These are phyloP conservation scores for Fibroporia radiculosa DNA, from an alignment of 768 basidiomycete species.

Conservation along the genomic window DNA sequence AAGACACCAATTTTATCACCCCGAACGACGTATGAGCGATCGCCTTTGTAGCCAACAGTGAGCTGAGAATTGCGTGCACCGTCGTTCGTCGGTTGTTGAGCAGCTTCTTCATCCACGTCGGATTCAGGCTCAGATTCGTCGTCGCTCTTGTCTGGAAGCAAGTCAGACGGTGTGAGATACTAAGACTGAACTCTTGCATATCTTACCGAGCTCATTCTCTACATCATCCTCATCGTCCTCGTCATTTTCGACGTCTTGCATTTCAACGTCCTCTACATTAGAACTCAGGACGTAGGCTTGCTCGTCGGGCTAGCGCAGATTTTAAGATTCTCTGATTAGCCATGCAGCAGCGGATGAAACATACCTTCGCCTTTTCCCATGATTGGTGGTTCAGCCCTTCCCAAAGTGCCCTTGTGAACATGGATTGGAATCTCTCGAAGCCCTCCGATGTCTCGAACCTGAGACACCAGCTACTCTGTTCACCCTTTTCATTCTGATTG, in stretches of 20 bases:
- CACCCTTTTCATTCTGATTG: constrained; percentile 44
- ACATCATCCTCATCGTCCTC: constrained; percentile 76
- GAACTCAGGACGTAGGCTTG: constrained; percentile 75
- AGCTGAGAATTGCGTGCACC: constrained; percentile 82
- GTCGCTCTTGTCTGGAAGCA: constrained; percentile 17
- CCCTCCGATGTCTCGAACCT: constrained; percentile 50
- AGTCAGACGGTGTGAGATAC: background rate
- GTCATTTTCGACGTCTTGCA: constrained; percentile 72
- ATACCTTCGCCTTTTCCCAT: constrained; percentile 78
- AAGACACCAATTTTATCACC: constrained; percentile 92
- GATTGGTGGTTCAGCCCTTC: constrained; percentile 65
- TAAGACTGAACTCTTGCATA: too few species aligned
- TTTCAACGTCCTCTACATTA: constrained; percentile 77
- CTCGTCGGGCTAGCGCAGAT: constrained; percentile 58
- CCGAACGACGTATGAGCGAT: constrained; percentile 88
- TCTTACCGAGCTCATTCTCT: constrained; percentile 56
- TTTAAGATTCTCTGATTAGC: background rate
- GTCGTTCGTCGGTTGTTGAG: constrained; percentile 30
- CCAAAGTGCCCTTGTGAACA: constrained; percentile 71
- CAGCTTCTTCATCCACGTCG: constrained; percentile 37
- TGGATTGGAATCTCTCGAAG: constrained; percentile 51
- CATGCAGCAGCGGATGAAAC: constrained; percentile 4
- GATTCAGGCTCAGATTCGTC: constrained; percentile 28
- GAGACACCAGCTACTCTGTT: constrained; percentile 76
- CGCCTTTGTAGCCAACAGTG: constrained; percentile 92